Evolutionary conservation across 495 filamentous ascomycete genomes (phyloP).

Genomic region (Penicillium manginii): DNA sequence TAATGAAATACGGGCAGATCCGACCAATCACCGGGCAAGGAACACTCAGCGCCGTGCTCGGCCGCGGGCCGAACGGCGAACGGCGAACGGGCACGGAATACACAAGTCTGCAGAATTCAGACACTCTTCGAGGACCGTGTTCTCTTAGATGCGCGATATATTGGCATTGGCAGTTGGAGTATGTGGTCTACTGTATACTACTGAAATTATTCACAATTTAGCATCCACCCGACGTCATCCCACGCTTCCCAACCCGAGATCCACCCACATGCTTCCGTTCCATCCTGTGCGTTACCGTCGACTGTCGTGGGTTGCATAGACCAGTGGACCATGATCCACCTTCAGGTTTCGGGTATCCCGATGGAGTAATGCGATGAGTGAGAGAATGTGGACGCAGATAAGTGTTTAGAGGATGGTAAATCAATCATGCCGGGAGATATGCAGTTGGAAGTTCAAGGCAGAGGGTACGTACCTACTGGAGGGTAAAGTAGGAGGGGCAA

Average conservation of each 20-base stretch:
- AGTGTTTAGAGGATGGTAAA: not conserved
- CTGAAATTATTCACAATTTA: not conserved
- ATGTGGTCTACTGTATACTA: not conserved
- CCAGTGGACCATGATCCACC: constrained; percentile 17
- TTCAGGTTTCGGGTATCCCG: constrained; percentile 6
- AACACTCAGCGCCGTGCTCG: constrained; percentile 6
- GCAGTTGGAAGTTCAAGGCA: too few relatives aligned
- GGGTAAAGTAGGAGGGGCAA: too few relatives aligned
- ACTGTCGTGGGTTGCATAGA: constrained; percentile 12
- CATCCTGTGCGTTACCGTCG: constrained; percentile 4
- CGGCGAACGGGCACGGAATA: not conserved
- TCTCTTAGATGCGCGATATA: not conserved
- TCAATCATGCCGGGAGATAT: too few relatives aligned
- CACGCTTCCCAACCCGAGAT: constrained; percentile 5
- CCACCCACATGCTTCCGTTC: constrained; percentile 7
- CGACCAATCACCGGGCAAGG: not conserved
- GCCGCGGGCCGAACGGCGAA: constrained; percentile 2
- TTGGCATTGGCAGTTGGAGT: not conserved
- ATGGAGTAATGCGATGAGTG: constrained; percentile 9
- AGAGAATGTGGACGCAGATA: not conserved
- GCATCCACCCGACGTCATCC: not conserved
- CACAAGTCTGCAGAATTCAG: not conserved
- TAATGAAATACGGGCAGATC: too few relatives aligned
- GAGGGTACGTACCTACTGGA: too few relatives aligned
- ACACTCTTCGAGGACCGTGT: not conserved